Conservation (phyloP, 1,284 basidiomycete genomes). For the Schizophyllum commune region DNA sequence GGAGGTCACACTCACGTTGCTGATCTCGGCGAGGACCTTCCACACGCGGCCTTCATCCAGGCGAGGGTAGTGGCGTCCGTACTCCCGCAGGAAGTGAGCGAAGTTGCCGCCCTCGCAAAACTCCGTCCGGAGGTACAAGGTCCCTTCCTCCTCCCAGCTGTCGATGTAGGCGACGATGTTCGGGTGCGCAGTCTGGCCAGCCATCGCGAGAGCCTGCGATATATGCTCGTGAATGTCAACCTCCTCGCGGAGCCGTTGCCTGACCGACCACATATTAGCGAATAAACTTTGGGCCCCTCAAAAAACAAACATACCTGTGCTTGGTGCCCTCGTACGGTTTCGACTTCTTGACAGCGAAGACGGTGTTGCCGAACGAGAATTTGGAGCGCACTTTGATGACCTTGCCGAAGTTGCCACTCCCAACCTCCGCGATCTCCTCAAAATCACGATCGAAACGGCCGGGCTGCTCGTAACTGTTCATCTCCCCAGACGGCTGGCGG, state of each 20-base stretch:
- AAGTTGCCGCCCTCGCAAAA: constrained; percentile 92
- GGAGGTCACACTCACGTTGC: constrained; percentile 57
- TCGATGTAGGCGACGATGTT: constrained; percentile 90
- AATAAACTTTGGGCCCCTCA: neutral
- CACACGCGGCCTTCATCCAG: constrained; percentile 93
- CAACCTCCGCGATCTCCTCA: constrained; percentile 75
- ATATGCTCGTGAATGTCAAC: constrained; percentile 89
- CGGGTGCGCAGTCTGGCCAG: constrained; percentile 37
- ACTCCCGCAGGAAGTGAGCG: constrained; percentile 88
- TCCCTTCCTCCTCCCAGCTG: constrained; percentile 94
- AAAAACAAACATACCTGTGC: constrained; percentile 65
- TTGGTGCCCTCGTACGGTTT: constrained; percentile 88
- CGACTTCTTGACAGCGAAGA: constrained; percentile 92
- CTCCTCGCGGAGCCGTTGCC: constrained; percentile 88
- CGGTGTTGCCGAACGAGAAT: constrained; percentile 37
- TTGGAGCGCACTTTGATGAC: constrained; percentile 86
- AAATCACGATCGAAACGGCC: constrained; percentile 77
- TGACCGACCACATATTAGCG: constrained; percentile 26
- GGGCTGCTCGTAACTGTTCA: constrained; percentile 32
- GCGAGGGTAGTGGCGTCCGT: constrained; percentile 75
- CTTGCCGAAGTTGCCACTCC: constrained; percentile 91
- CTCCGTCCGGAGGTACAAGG: constrained; percentile 91
- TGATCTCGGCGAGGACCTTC: constrained; percentile 93
- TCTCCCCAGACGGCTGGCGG: constrained; percentile 21
- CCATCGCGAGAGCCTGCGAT: constrained; percentile 31